Percentiles rank a stretch among this genome's conserved stretches.
These are phyloP conservation scores for Boletus tylopilopsis DNA, from an alignment of 768 basidiomycete species.

Conservation along the genomic window DNA sequence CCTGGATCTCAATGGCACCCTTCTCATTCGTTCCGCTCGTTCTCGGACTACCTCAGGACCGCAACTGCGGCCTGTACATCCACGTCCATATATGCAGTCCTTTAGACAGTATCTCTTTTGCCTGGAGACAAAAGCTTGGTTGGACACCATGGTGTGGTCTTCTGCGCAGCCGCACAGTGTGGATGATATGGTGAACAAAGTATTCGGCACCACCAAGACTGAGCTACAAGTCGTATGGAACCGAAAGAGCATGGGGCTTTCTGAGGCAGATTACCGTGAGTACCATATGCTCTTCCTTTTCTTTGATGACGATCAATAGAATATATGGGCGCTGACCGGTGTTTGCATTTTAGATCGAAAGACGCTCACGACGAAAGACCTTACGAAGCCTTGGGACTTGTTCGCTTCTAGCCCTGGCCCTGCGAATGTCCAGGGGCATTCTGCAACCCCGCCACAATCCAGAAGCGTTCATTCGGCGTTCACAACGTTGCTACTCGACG, in stretches of 20 bases:
- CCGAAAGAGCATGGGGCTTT: conserved; percentile 72
- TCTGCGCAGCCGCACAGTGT: conserved; percentile 82
- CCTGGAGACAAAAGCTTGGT: conserved; percentile 54
- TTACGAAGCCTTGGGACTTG: conserved; percentile 61
- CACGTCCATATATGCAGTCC: conserved; percentile 61
- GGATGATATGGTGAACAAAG: conserved; percentile 62
- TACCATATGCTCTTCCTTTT: conserved; percentile 25
- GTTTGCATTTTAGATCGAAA: conserved; percentile 12
- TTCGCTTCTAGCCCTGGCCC: conserved; percentile 24
- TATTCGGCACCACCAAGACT: conserved; percentile 45
- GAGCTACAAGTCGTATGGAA: conserved; percentile 70
- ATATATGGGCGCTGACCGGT: background rate
- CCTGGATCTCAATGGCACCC: conserved; percentile 65
- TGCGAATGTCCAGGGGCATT: background rate
- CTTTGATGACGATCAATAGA: background rate
- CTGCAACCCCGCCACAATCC: conserved; percentile 2
- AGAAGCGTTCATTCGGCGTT: conserved; percentile 36
- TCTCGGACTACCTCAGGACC: conserved; percentile 12
- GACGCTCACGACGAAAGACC: conserved; percentile 65
- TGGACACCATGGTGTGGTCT: conserved; percentile 88
- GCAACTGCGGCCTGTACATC: conserved; percentile 42
- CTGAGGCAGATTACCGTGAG: conserved; percentile 60
- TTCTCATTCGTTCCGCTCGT: conserved; percentile 53
- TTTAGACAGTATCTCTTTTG: conserved; percentile 66
- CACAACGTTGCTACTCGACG: conserved; percentile 50